Evolutionary conservation across 2,329 filamentous ascomycete genomes (phyloP).

Genomic region (Beauveria australis): DNA sequence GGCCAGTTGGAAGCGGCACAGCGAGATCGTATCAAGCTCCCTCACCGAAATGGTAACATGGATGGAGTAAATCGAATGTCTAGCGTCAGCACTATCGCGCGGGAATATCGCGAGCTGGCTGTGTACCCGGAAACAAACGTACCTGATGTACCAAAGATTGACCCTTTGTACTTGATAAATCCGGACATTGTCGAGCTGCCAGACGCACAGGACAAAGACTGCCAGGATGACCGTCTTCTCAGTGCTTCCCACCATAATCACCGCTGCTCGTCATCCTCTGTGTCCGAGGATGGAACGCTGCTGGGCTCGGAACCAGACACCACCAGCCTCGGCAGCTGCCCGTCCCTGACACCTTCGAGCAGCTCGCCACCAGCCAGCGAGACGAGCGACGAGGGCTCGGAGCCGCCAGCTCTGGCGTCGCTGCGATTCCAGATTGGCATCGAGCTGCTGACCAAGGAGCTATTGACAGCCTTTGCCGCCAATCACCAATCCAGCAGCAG

Average conservation of each 20-base stretch:
- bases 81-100: slow-evolving; percentile 41
- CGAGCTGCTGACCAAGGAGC: slow-evolving; percentile 41
- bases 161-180: background rate
- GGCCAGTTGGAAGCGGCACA: slow-evolving; percentile 37
- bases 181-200: background rate
- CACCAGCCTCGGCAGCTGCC: slow-evolving; percentile 16
- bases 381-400: background rate
- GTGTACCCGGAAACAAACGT: slow-evolving; percentile 22
- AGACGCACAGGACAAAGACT: slow-evolving; percentile 14
- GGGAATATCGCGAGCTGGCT: slow-evolving; percentile 41
- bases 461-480: slow-evolving; percentile 33
- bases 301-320: slow-evolving; percentile 38
- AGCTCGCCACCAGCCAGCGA: background rate
- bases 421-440: slow-evolving; percentile 42
- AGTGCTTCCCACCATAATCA: background rate
- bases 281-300: slow-evolving; percentile 37
- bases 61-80: slow-evolving; percentile 25
- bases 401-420: slow-evolving; percentile 1
- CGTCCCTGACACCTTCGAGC: slow-evolving; percentile 1
- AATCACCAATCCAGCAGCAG: slow-evolving; percentile 15
- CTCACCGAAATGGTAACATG: background rate
- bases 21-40: slow-evolving; percentile 11
- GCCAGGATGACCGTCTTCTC: background rate
- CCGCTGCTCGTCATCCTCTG: slow-evolving; percentile 21
- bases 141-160: background rate